Percentiles rank a stretch among this genome's conserved stretches.
phyloP scores from a whole-genome alignment of 257 asterid species.

The Eustoma russellianum region DNA sequence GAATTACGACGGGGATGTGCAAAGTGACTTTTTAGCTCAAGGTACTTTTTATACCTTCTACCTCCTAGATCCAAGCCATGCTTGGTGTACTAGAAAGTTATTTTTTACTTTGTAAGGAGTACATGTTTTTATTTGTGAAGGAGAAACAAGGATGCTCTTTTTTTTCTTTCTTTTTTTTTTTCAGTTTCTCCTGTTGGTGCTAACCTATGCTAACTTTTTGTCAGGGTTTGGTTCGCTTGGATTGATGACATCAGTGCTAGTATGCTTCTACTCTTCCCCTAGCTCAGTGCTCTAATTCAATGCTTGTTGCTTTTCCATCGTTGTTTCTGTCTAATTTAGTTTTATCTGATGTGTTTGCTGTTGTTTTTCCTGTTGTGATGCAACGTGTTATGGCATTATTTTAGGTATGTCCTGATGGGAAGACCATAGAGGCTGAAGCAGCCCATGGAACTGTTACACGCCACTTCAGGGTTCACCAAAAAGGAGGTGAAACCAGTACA shows the following conservation, averaged over 20 bases:
- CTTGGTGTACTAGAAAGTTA: too few relatives aligned
- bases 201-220: constrained; percentile 6
- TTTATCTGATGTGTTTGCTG: too few relatives aligned
- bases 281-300: too few relatives aligned
- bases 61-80: not conserved
- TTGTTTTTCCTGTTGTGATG: not conserved
- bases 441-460: constrained; percentile 99
- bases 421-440: constrained; percentile 96
- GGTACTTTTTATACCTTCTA: constrained; percentile 26
- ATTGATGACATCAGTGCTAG: constrained; percentile 94
- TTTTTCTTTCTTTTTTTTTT: too few relatives aligned
- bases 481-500: constrained; percentile 97
- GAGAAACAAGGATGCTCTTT: not conserved
- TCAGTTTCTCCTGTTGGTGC: not conserved
- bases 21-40: constrained; percentile 97
- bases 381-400: constrained; percentile 16
- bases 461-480: constrained; percentile 90
- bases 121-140: not conserved
- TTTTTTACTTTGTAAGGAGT: not conserved
- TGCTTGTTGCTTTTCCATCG: too few relatives aligned
- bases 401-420: constrained; percentile 96
- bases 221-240: constrained; percentile 99
- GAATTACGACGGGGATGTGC: constrained; percentile 97
- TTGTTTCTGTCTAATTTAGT: too few relatives aligned
- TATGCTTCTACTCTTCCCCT: constrained; percentile 16